These are phyloP conservation scores for Vaccinium vitisidaea DNA, from an alignment of 148 eudicot genomes.

Conservation along the genomic window DNA sequence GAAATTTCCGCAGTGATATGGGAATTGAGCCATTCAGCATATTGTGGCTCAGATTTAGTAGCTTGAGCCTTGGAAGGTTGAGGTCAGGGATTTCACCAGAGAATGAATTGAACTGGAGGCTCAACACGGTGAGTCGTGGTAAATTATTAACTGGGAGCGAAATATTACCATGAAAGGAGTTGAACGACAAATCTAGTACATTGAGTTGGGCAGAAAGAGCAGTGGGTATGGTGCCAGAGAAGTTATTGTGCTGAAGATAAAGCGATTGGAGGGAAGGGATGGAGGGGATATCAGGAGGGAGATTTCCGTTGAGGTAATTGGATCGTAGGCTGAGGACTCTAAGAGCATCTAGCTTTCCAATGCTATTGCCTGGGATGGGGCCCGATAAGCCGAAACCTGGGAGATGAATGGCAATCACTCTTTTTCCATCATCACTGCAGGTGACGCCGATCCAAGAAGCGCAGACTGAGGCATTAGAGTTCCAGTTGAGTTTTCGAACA, in stretches of 20 bases:
- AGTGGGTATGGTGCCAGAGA: slow-evolving; percentile 65
- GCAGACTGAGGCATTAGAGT: slow-evolving; percentile 44
- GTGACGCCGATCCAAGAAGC: slow-evolving; percentile 77
- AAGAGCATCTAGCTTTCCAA: slow-evolving; percentile 81
- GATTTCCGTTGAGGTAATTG: slow-evolving; percentile 58
- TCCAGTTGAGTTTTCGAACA: slow-evolving; percentile 68
- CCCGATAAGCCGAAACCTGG: slow-evolving; percentile 82
- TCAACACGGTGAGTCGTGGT: slow-evolving; percentile 43
- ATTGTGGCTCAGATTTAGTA: slow-evolving; percentile 71
- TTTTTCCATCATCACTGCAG: slow-evolving; percentile 53
- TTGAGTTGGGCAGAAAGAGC: slow-evolving; percentile 48
- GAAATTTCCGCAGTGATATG: slow-evolving; percentile 49
- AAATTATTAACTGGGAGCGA: slow-evolving; percentile 50
- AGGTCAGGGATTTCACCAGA: slow-evolving; percentile 61
- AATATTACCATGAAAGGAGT: slow-evolving; percentile 60
- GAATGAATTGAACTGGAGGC: slow-evolving; percentile 57
- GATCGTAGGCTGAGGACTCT: slow-evolving; percentile 68
- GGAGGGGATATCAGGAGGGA: slow-evolving; percentile 68
- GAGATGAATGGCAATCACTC: slow-evolving; percentile 65
- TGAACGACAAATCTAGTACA: slow-evolving; percentile 66
- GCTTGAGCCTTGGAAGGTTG: slow-evolving; percentile 49
- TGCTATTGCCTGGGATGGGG: slow-evolving; percentile 54
- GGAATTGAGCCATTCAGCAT: slow-evolving; percentile 70
- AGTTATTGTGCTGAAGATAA: slow-evolving; percentile 72
- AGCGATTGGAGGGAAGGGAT: slow-evolving; percentile 65